Evolutionary conservation across 169 alveolate species (phyloP).

Genomic region (Eimeria zaria): DNA sequence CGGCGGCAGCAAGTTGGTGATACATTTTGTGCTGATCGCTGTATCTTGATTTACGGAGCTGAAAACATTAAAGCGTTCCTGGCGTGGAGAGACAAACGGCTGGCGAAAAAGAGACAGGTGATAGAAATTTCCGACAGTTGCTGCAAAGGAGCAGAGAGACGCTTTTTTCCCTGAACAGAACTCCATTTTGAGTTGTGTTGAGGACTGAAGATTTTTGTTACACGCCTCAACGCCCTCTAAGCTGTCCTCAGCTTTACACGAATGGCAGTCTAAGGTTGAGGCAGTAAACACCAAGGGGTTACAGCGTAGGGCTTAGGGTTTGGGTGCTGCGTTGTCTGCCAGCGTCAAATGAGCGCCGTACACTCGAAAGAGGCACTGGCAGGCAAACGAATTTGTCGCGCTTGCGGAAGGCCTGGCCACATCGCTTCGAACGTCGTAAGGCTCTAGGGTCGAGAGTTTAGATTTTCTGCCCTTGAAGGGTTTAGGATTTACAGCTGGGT

Average conservation of each 20-base stretch:
- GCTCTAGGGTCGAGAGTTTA: not conserved
- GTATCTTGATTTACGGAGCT: slow-evolving; percentile 92
- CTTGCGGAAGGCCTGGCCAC: slow-evolving; percentile 94
- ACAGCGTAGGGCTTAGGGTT: not conserved
- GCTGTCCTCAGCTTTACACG: not conserved
- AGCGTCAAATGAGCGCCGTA: slow-evolving; percentile 68
- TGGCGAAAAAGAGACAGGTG: slow-evolving; percentile 79
- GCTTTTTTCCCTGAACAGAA: not conserved
- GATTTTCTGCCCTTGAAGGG: not conserved
- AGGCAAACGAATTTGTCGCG: slow-evolving; percentile 91
- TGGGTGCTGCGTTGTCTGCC: not conserved
- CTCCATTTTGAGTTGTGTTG: too few species aligned
- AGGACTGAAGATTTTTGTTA: too few species aligned
- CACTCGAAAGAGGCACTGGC: slow-evolving; percentile 84
- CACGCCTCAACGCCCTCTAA: not conserved
- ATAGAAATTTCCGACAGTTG: not conserved
- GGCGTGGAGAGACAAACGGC: slow-evolving; percentile 91
- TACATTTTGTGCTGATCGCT: slow-evolving; percentile 91
- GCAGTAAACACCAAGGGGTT: not conserved
- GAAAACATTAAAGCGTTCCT: slow-evolving; percentile 90
- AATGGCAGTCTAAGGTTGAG: not conserved
- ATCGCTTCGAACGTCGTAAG: slow-evolving; percentile 94
- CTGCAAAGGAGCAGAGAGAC: not conserved
- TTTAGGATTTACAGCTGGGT: not conserved
- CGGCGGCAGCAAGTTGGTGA: slow-evolving; percentile 90